phyloP scores from a whole-genome alignment of 2,329 filamentous ascomycete genomes.

The Coniochaeta sp. region DNA sequence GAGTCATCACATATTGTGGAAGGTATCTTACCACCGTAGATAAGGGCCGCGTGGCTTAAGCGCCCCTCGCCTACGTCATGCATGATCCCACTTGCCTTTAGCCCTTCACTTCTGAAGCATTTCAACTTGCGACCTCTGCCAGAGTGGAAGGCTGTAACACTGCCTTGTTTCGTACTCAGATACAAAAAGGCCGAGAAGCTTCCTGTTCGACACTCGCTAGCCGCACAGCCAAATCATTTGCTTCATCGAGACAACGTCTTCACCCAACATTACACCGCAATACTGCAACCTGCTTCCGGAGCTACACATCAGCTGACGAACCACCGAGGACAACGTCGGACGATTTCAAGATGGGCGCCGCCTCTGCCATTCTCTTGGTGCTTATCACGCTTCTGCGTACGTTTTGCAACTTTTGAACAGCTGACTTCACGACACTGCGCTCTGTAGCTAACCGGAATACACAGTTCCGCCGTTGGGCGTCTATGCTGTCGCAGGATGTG shows the following conservation, averaged over 20 bases:
- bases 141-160: neutral
- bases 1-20: neutral
- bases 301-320: neutral
- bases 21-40: neutral
- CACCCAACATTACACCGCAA: neutral
- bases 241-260: neutral
- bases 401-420: conserved; percentile 11
- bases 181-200: neutral
- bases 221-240: neutral
- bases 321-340: neutral
- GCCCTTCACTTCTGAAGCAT: neutral
- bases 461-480: conserved; percentile 61
- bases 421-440: neutral
- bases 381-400: conserved; percentile 46
- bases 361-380: conserved; percentile 39
- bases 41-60: neutral
- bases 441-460: neutral
- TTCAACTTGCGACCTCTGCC: neutral
- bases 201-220: neutral
- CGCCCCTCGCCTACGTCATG: neutral
- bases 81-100: neutral
- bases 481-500: conserved; percentile 57
- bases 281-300: neutral
- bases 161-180: neutral
- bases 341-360: conserved; percentile 35